These are phyloP conservation scores for Debaryomyces subglobosus DNA, from an alignment of 1,139 yeast species.

Conservation along the genomic window DNA sequence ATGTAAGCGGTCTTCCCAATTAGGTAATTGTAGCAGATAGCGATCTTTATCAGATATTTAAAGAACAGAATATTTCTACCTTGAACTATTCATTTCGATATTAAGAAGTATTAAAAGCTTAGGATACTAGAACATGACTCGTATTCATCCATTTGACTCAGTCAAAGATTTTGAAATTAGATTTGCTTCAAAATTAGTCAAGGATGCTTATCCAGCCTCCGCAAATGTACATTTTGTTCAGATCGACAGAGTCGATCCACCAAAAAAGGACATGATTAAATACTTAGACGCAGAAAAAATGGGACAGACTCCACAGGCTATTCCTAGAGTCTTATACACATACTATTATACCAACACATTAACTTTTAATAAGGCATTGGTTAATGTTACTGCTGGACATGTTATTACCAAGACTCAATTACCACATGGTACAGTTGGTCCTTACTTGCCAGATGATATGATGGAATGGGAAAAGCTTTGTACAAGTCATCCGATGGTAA, in stretches of 20 bases:
- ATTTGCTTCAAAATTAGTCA: conserved; percentile 63
- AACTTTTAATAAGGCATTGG: conserved; percentile 71
- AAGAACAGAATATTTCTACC: not conserved
- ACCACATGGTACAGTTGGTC: conserved; percentile 72
- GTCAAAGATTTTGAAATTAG: conserved; percentile 67
- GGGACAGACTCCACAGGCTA: conserved; percentile 57
- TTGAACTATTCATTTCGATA: not conserved
- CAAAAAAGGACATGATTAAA: conserved; percentile 71
- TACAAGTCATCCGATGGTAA: conserved; percentile 57
- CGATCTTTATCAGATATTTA: not conserved
- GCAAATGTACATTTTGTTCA: conserved; percentile 69
- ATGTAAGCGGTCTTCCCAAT: conserved; percentile 5
- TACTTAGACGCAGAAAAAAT: conserved; percentile 71
- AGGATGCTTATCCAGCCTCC: conserved; percentile 54
- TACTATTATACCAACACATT: conserved; percentile 64
- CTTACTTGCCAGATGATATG: conserved; percentile 73
- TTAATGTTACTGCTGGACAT: conserved; percentile 67
- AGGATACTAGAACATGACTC: conserved; percentile 8
- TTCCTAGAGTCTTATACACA: conserved; percentile 67
- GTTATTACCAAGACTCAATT: conserved; percentile 59
- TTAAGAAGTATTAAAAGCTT: not conserved
- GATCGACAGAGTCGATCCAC: conserved; percentile 78
- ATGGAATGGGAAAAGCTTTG: conserved; percentile 55
- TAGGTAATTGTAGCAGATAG: conserved; percentile 10
- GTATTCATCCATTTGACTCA: conserved; percentile 64